phyloP scores from a whole-genome alignment of 257 asterid genomes.

The Thymus quinquecostatus region DNA sequence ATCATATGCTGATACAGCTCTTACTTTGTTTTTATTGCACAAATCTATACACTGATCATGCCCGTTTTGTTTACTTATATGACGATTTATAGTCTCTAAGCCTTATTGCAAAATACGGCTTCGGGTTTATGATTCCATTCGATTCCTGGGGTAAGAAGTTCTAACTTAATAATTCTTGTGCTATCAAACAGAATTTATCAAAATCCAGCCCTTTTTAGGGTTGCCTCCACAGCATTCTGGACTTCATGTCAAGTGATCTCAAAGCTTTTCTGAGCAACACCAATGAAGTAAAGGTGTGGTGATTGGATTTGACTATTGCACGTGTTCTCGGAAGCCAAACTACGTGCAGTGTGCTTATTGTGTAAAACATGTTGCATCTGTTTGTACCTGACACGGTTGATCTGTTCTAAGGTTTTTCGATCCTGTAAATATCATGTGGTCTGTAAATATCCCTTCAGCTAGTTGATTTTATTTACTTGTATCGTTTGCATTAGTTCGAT shows the following conservation, averaged over 20 bases:
- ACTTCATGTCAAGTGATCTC: constrained; percentile 86
- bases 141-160: neutral
- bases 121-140: neutral
- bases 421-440: constrained; percentile 32
- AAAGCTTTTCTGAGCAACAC: constrained; percentile 68
- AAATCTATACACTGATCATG: neutral
- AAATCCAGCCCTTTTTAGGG: constrained; percentile 83
- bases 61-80: neutral
- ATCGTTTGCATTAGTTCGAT: constrained; percentile 1
- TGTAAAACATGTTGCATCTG: constrained; percentile 27
- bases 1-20: neutral
- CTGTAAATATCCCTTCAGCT: constrained; percentile 14
- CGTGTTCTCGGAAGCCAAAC: constrained; percentile 15
- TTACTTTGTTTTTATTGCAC: neutral
- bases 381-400: constrained; percentile 1
- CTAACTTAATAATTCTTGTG: constrained; percentile 5
- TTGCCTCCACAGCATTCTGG: constrained; percentile 94
- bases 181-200: constrained; percentile 73
- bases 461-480: neutral
- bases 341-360: constrained; percentile 2
- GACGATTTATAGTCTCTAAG: neutral
- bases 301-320: constrained; percentile 26
- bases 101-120: neutral
- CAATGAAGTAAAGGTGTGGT: constrained; percentile 4
- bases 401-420: constrained; percentile 9